Base-by-base conservation (phyloP, 2,329 filamentous ascomycete species). In the Didymella exigua region DNA sequence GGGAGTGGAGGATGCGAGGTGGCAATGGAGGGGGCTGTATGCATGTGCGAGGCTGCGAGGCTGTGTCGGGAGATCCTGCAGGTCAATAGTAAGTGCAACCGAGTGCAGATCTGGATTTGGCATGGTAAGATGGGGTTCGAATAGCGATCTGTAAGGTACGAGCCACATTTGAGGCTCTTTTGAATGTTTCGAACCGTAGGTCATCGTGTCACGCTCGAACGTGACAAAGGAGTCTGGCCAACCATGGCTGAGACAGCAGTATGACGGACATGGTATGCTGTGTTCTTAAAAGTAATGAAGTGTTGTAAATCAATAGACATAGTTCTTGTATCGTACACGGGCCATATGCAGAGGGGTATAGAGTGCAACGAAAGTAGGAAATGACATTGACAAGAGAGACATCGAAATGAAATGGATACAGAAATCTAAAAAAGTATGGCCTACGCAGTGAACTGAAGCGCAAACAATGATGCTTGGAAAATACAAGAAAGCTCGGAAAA, bases 331-430 rank as follows among this genome's bases (percentile, higher is more conserved):
- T 42, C 5, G 4, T 50, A 47, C 24, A 45, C 5, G 16, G n/a
- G n/a, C 33, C 21, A 29, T 47, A 46, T 27, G 23, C n/a, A 44
- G 19, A 41, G 19, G 41, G 49, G 30, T 47, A 52, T 41, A 49
- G 29, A 40, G 23, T 19, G 14, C 26, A 30, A 13, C 18, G 38
- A 26, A 42, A 44, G 27, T 41, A 49, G 7, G 9, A 21, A 47
- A 51, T 58, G 51, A 26, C 37, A 66, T 63, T 64, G 56, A 61
- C 45, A 56, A 57, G 40, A 56, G 62, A 53, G n/a, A 43, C 16
- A 50, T 37, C 49, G 37, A 57, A 60, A 56, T 44, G 18, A 50
- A 47, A 57, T 54, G 55, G 43, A 49, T 62, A 62, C 54, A 58
- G 34, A 58, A 60, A 58, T 58, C 55, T 63, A 62, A n/a, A 34